phyloP scores from a whole-genome alignment of 176 grass and related monocot species.

The Oryza meyeriana region DNA sequence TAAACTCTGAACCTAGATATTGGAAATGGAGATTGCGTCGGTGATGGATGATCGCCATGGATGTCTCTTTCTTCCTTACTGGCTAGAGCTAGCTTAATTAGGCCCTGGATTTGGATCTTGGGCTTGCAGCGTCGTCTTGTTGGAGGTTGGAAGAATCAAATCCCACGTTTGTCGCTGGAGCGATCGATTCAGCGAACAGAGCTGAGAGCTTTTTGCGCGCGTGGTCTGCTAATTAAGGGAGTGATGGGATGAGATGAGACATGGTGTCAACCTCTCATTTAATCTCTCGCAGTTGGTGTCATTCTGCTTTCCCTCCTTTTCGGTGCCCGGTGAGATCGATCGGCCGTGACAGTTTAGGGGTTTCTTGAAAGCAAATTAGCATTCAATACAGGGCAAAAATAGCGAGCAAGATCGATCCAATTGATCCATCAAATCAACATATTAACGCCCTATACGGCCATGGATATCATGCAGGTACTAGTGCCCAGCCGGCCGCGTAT shows the following conservation, averaged over 20 bases:
- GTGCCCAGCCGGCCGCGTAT: too few relatives aligned
- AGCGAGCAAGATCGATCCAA: not conserved
- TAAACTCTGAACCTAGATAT: not conserved
- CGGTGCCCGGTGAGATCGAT: not conserved
- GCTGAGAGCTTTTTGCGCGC: not conserved
- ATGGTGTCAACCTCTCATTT: slow-evolving; percentile 9
- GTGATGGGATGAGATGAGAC: not conserved
- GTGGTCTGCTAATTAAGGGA: not conserved
- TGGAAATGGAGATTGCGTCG: not conserved
- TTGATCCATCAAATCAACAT: not conserved
- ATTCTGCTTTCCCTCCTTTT: not conserved
- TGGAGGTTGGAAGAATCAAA: not conserved
- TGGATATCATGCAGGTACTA: not conserved
- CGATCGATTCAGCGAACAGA: not conserved
- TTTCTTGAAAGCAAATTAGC: slow-evolving; percentile 45
- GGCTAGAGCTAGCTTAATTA: not conserved
- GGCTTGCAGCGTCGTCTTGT: too few relatives aligned
- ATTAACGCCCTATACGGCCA: too few relatives aligned
- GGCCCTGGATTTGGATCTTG: not conserved
- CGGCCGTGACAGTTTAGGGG: not conserved
- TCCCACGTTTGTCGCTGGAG: slow-evolving; percentile 16
- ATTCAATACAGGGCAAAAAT: slow-evolving; percentile 9
- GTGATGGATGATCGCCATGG: not conserved
- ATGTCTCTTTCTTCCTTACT: not conserved
- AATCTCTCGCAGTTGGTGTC: not conserved